Base-by-base conservation (phyloP, 768 basidiomycete species). In the Rhizopogon roseolus region DNA sequence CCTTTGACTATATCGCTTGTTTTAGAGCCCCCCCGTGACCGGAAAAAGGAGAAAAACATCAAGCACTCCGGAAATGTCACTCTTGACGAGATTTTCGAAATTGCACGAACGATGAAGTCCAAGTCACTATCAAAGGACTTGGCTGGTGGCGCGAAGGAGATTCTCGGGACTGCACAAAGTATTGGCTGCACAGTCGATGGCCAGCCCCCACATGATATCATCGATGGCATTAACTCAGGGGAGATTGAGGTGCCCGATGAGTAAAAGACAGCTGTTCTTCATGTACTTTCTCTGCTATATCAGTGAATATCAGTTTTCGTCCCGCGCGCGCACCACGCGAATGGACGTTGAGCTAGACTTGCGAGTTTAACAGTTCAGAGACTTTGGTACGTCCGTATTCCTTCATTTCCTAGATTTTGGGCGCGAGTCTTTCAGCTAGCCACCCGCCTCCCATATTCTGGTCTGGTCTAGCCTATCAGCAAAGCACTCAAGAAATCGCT, bases 11-110 rank as follows among this genome's bases (percentile, higher is more conserved):
- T 41, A 43, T 60, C 27, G 34, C 45, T 41, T 13, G 51, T 52
- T 65, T 4, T 70, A 96, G 96, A 98, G 80, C 94, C 97, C 60
- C 93, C 94, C 63, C 93, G 97, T 66, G 97, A 99, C 78, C 88
- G 97, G 61, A 99, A 99, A 77, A 99, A 99, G 86, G 96, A 99
- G 84, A 99, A 99, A 82, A 99, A 98, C 82, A 97, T 99, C 79
- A 98, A 98, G 75, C 97, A 98, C 82, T 74, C 75, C 58, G 97
- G 97, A 56, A 98, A 98, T 79, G 81, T 99, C 60, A 67, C 93
- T 53, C 79, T 98, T 53, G 93, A 96, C 66, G 93, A 97, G 72
- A 93, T 99, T 67, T 73, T 90, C 69, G 88, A 93, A 60, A 95
- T 98, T 71, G 95, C 96, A 60, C 90, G 97, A 71, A 96, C 85